phyloP scores from a whole-genome alignment of 73 alveolate species.

The Symbiodinium pilosum region DNA sequence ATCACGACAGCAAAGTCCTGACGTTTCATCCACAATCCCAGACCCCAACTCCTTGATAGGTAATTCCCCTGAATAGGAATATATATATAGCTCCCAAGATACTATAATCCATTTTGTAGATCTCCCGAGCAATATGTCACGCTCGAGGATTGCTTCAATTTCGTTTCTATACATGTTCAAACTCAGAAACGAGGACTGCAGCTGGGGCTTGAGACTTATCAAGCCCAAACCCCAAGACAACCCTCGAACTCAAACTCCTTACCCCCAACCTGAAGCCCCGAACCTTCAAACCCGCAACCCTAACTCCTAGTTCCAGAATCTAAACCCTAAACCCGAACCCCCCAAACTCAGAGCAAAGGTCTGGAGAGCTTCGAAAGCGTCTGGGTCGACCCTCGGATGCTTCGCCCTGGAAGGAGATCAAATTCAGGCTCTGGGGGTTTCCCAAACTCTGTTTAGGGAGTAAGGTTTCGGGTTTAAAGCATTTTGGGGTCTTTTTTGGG shows the following conservation, averaged over 20 bases:
- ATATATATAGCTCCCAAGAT: no score
- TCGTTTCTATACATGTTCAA: no score
- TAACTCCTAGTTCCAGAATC: background rate
- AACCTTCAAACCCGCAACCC: background rate
- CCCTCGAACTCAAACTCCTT: background rate
- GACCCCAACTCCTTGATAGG: no score
- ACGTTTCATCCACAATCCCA: no score
- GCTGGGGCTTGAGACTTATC: no score
- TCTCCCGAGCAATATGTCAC: no score
- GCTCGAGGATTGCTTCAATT: no score
- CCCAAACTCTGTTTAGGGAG: background rate
- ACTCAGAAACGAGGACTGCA: no score
- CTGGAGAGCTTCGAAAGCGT: slow-evolving; percentile 56
- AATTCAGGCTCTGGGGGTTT: slow-evolving; percentile 27
- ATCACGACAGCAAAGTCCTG: no score
- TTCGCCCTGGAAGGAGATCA: slow-evolving; percentile 92
- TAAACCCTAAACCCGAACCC: background rate
- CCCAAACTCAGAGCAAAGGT: background rate
- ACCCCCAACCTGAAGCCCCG: background rate
- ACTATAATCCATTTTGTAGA: no score
- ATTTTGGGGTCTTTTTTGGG: background rate
- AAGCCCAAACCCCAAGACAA: background rate
- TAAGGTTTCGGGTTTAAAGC: background rate
- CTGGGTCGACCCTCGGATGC: slow-evolving; percentile 53
- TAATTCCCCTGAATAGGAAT: no score